Evolutionary conservation across 805 yeast genomes (phyloP), one percentile per base, ranked within the genome.

Genomic region (Spathaspora gorwiae): DNA sequence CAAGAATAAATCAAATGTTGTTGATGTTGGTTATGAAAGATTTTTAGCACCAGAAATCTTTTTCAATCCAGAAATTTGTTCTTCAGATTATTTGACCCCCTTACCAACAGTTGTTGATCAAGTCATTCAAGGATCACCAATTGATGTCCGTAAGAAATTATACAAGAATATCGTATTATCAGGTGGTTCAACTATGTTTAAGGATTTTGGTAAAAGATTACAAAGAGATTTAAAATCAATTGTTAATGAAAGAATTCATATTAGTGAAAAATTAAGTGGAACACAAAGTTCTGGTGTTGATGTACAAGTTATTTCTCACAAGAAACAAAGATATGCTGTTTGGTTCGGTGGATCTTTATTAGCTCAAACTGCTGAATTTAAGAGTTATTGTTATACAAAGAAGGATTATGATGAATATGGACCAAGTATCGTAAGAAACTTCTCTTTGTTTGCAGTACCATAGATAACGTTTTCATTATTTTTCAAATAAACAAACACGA

Each of bases 21-120:
- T 94, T 51, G 99, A 94, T 66, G 94, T 94, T 48, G 99, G 98
- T 45, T 94, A 94, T 67, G 99, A 94, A 72, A 79, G 98, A 56
- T 94, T 94, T 66, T 78, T 94, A 65, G 99, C 99, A 1, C 98
- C 99, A n/a, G 99, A 94, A 67, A 90, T 94, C 59, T 94, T 94
- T 71, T 94, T 94, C 80, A 90, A 87, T 62, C 99, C 99, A 11
- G 99, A 94, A 67, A 94, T 94, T 59, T 95, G 95, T 41, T 86
- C 96, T 5, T 82, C 96, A 7, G 98, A 94, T 66, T 94, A 86
- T 74, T 72, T 94, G 57, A 94, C 97, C 2, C 99, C 99, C 29
- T 78, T 94, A 50, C 99, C 99, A 36, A 83, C 79, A n/a, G 94
- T 88, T 14, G 98, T 94, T 43, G 99, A 94, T 68, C 87, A 81